Base-by-base conservation (phyloP, 129 eudicot genomes). In the Centrapalus pauciflorus region DNA sequence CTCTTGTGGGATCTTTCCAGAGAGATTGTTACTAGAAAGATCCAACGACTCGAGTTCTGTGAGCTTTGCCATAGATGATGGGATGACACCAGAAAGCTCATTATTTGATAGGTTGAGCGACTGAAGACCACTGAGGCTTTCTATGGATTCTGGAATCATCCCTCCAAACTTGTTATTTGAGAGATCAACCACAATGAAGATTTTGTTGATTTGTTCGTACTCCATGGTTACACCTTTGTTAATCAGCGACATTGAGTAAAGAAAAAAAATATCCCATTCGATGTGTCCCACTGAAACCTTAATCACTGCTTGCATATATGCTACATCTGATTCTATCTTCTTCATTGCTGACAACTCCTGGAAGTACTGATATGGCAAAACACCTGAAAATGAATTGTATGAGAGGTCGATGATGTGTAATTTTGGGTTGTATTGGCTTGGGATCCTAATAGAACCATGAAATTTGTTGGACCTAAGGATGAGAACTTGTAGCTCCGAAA, bases 101-200 rank as follows among this genome's bases (percentile, higher is more conserved):
- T 79, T 79, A 55, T 72, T 37, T 45, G 79, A 79, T 37, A 73
- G 55, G 68, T 79, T 73, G 9, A 67, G 71, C 11, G 63, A 54
- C 10, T 61, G 19, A 9, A 79, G 56, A 26, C 51, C 70, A 7
- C 5, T 37, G 16, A 79, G 79, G 3, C 61, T 52, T 3, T 49
- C 21, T 4, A 79, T 23, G 1, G 66, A 28, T 21, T 40, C 57
- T 23, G 82, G 82, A 9, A 77, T 67, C 0, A 13, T 23, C 1
- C 82, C 80, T 4, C 9, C 23, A 50, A 82, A 82, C 0, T 28
- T 40, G 68, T 82, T 82, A 29, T 55, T 23, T 4, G 83, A 82
- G 8, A 82, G 37, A 35, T 81, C 82, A 14, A 81, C 33, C 0
- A 21, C 16, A 5, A 40, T 14, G 20, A 81, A 48, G 14, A 55